These are phyloP conservation scores for Aspergillus fumigatiaffinis DNA, from an alignment of 2,329 filamentous ascomycete species.

Conservation along the genomic window DNA sequence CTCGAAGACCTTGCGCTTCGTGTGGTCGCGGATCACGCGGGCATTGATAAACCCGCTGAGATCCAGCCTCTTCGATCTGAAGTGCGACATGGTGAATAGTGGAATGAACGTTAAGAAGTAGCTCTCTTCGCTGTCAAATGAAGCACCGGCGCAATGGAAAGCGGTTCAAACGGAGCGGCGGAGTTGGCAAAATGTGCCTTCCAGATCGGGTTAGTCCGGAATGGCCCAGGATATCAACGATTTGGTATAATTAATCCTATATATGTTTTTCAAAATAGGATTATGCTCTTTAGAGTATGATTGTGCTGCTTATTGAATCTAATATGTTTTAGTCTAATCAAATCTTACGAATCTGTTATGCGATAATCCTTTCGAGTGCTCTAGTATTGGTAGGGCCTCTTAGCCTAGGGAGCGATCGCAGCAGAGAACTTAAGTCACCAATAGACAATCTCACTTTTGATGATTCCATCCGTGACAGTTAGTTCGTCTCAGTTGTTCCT, in stretches of 20 bases:
- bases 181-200: slow-evolving; percentile 20
- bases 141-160: slow-evolving; percentile 1
- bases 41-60: slow-evolving; percentile 83
- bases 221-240: slow-evolving; percentile 2
- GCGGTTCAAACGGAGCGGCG: slow-evolving; percentile 15
- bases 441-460: background rate
- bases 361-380: background rate
- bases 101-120: background rate
- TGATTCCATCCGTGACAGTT: background rate
- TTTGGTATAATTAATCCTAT: no score
- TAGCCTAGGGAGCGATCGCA: background rate
- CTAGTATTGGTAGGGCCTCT: background rate
- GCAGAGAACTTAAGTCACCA: background rate
- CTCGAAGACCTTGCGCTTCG: slow-evolving; percentile 90
- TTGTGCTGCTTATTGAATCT: background rate
- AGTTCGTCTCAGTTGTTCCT: background rate
- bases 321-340: background rate
- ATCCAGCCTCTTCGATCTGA: slow-evolving; percentile 85
- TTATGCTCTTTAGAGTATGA: background rate
- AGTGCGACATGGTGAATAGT: slow-evolving; percentile 67
- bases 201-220: slow-evolving; percentile 25
- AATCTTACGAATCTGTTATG: background rate
- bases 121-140: background rate
- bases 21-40: slow-evolving; percentile 86
- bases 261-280: background rate